Evolutionary conservation across 108 stramenopile genomes (phyloP), one percentile per base, ranked within the genome.

Genomic region (Aureococcus anophagefferens): DNA sequence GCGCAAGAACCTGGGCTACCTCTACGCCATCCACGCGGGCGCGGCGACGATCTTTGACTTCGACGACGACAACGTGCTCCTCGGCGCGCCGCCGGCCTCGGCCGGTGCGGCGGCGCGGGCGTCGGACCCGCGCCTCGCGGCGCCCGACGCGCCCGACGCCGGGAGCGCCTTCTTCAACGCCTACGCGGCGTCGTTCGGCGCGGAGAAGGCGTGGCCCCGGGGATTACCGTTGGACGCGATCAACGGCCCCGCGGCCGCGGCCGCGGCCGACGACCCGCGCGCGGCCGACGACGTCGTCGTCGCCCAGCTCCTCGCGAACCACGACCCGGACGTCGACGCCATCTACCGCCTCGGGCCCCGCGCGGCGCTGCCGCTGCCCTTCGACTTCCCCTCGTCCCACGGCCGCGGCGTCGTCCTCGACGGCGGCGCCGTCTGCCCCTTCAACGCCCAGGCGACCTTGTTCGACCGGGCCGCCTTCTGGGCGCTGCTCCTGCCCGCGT

Each of bases 361-460:
- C 5, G 13, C 5, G 9, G 40, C 72, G 66, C 65, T 77, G n/a
- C 83, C 77, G 15, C 73, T 76, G 68, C 31, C 0, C 44, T 88
- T 74, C 81, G 69, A 40, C 30, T 65, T 33, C 29, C 68, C 62
- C 9, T 1, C 68, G 36, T 30, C 9, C 7, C 69, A 63, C 18
- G 74, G 32, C 3, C 33, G 37, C 34, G 30, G 70, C 32, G 34
- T 71, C 51, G 32, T 72, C 7, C n/a, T 78, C 13, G 66, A 74
- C 1, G 37, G 30, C 30, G 35, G 46, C 0, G 45, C 76, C 0
- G 72, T 72, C 40, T 37, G 72, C 34, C 86, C 88, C 11, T 88
- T 83, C 68, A 88, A 88, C 72, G 84, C 88, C 30, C 84, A 88
- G 79, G 85, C 88, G 25, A 86, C 88, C 0, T 64, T 86, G 5